A percentile compares a stretch with the other conserved stretches of the same genome.
These are phyloP conservation scores for Neurospora sublineolata DNA, from an alignment of 495 filamentous ascomycete genomes.

Conservation along the genomic window DNA sequence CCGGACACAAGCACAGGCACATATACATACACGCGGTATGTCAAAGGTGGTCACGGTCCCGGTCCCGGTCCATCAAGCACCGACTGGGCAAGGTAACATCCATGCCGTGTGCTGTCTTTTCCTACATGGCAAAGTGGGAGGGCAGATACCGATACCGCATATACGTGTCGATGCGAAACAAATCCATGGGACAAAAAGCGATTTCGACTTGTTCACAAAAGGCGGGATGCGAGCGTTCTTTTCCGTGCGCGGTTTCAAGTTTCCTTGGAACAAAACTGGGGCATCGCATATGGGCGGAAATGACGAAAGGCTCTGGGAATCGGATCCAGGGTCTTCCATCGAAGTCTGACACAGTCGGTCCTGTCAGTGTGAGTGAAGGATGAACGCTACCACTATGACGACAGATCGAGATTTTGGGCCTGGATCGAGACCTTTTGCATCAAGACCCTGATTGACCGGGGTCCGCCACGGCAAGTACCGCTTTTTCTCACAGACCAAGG, in stretches of 20 bases:
- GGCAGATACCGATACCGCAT: background rate
- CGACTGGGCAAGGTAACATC: background rate
- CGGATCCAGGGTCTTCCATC: conserved; percentile 10
- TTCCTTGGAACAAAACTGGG: conserved; percentile 8
- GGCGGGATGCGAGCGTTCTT: background rate
- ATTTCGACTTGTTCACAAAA: background rate
- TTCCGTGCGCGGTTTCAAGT: background rate
- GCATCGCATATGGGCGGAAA: conserved; percentile 1
- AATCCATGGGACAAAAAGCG: background rate
- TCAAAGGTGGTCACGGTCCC: background rate
- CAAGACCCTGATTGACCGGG: background rate
- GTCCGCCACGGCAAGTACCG: background rate
- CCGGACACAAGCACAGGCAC: background rate
- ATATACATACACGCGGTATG: background rate
- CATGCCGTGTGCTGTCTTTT: background rate
- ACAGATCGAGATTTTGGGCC: conserved; percentile 17
- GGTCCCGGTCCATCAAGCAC: background rate
- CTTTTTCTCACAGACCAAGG: no score
- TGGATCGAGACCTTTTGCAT: conserved; percentile 13
- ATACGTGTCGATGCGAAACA: background rate
- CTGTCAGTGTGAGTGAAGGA: background rate
- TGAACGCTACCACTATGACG: conserved; percentile 11
- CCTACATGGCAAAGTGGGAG: background rate
- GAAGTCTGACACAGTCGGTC: background rate
- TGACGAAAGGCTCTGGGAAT: conserved; percentile 4